These are phyloP conservation scores for Ceratocystis variospora DNA, from an alignment of 2,329 filamentous ascomycete species.

Conservation along the genomic window DNA sequence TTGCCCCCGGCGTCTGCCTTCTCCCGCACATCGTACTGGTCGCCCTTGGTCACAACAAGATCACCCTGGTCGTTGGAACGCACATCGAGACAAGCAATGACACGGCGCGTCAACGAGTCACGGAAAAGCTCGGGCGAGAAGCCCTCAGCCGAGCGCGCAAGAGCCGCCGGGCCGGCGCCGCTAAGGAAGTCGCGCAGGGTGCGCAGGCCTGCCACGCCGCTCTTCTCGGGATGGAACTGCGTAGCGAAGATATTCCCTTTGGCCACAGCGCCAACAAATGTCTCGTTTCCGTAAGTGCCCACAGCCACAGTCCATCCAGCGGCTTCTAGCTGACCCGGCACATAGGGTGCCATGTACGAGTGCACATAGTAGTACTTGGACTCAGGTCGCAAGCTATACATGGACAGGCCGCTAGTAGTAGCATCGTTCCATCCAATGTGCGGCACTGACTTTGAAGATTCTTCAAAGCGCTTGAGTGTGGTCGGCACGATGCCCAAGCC, in stretches of 20 bases:
- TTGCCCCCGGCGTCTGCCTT: slow-evolving; percentile 49
- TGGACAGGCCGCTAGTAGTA: slow-evolving; percentile 40
- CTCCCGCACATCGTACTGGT: slow-evolving; percentile 96
- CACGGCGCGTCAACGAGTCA: slow-evolving; percentile 73
- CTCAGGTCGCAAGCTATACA: slow-evolving; percentile 65
- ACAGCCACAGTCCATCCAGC: slow-evolving; percentile 89
- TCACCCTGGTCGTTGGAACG: slow-evolving; percentile 88
- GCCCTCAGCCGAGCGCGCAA: slow-evolving; percentile 17
- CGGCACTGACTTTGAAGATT: slow-evolving; percentile 73
- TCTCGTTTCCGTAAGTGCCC: slow-evolving; percentile 72
- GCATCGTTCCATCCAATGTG: slow-evolving; percentile 99
- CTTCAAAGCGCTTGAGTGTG: slow-evolving; percentile 61
- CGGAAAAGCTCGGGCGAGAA: slow-evolving; percentile 23
- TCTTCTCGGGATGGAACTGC: slow-evolving; percentile 97
- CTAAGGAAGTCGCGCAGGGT: slow-evolving; percentile 75
- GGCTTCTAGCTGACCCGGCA: slow-evolving; percentile 56
- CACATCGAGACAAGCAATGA: slow-evolving; percentile 94
- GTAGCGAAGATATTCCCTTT: slow-evolving; percentile 77
- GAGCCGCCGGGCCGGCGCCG: slow-evolving; percentile 39
- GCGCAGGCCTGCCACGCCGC: slow-evolving; percentile 72
- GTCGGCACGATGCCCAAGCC: slow-evolving; percentile 66
- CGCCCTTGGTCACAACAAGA: slow-evolving; percentile 93
- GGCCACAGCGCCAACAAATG: slow-evolving; percentile 81
- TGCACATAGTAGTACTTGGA: slow-evolving; percentile 99
- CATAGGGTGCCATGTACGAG: slow-evolving; percentile 75